Percentiles rank a stretch among this genome's conserved stretches.
Evolutionary conservation across 139 green algal genomes (phyloP).

Genomic region (Coccomyxa sp.): DNA sequence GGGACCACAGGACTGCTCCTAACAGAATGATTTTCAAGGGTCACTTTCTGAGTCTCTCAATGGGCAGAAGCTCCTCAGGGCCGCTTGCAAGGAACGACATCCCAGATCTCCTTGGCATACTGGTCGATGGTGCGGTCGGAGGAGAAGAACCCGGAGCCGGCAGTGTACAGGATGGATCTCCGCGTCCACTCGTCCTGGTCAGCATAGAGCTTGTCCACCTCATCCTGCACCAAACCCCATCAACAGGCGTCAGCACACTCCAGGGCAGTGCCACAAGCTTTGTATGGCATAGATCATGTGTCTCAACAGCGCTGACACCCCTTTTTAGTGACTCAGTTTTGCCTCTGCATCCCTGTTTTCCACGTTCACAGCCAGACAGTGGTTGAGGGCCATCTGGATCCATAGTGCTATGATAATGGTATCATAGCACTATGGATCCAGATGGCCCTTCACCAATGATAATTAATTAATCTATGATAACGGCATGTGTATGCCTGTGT

Average conservation of each 20-base stretch:
- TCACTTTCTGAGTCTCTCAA: too few relatives aligned
- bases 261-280: not conserved
- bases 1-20: too few relatives aligned
- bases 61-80: too few relatives aligned
- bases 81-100: constrained; percentile 22
- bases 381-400: too few relatives aligned
- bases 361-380: too few relatives aligned
- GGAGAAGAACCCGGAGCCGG: constrained; percentile 68
- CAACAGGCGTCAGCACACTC: not conserved
- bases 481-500: too few relatives aligned
- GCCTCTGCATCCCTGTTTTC: not conserved
- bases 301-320: not conserved
- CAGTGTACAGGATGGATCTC: constrained; percentile 72
- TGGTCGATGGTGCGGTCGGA: constrained; percentile 75
- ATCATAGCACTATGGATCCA: too few relatives aligned
- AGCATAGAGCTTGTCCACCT: constrained; percentile 66
- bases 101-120: constrained; percentile 79
- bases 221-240: constrained; percentile 42
- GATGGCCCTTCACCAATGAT: too few relatives aligned
- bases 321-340: not conserved
- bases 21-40: too few relatives aligned
- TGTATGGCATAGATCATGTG: not conserved
- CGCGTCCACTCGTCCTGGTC: constrained; percentile 68
- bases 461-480: too few relatives aligned
- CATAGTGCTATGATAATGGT: too few relatives aligned